phyloP scores from a whole-genome alignment of 2,329 filamentous ascomycete genomes.

The Botrytis elliptica region DNA sequence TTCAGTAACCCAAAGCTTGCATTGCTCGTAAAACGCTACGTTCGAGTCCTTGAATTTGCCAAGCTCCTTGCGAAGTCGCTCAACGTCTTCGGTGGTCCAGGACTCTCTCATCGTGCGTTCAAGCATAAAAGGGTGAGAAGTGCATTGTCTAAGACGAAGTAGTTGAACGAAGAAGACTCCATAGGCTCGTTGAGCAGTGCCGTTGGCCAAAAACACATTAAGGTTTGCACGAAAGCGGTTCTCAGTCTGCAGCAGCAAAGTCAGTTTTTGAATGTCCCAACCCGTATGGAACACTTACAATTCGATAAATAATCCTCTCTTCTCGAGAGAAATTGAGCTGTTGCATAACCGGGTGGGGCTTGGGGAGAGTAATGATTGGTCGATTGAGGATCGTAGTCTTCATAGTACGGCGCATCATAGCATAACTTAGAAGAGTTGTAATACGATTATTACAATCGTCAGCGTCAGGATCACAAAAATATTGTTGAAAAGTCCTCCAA shows the following conservation, averaged over 20 bases:
- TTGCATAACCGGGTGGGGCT: constrained; percentile 45
- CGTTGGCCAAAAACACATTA: constrained; percentile 31
- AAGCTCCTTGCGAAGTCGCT: constrained; percentile 25
- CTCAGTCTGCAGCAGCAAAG: constrained; percentile 40
- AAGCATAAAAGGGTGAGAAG: constrained; percentile 38
- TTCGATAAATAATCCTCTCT: constrained; percentile 53
- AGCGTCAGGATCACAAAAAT: constrained; percentile 36
- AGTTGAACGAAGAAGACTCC: constrained; percentile 36
- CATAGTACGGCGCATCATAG: constrained; percentile 58
- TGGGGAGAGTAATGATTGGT: constrained; percentile 54
- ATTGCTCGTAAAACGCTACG: constrained; percentile 36
- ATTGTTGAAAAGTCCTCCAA: constrained; percentile 33
- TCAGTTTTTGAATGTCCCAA: constrained; percentile 21
- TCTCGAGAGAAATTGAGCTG: constrained; percentile 50
- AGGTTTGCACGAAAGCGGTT: constrained; percentile 35
- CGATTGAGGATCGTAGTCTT: constrained; percentile 51
- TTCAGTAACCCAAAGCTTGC: constrained; percentile 31
- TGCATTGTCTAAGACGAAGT: constrained; percentile 38
- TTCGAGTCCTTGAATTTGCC: constrained; percentile 11
- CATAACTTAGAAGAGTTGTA: constrained; percentile 34
- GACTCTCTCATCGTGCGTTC: constrained; percentile 37
- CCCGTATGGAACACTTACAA: constrained; percentile 46
- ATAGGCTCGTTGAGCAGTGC: constrained; percentile 30
- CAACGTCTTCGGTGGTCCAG: constrained; percentile 36
- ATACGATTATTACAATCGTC: constrained; percentile 31